Percentiles rank a stretch among this genome's conserved stretches.
These are phyloP conservation scores for Solanum dulcamara DNA, from an alignment of 257 asterid species.

Conservation along the genomic window DNA sequence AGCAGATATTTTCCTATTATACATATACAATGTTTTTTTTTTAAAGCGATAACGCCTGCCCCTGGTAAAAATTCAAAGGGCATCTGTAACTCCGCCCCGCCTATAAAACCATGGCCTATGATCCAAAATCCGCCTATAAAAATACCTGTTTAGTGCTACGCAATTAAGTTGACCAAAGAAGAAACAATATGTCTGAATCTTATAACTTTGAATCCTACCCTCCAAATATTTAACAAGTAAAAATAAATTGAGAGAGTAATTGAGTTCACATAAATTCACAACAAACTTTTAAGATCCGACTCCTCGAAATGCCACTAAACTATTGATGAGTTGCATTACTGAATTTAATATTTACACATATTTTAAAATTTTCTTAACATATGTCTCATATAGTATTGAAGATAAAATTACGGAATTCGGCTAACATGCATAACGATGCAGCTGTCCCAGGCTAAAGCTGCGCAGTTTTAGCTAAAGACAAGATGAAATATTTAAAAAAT, in stretches of 20 bases:
- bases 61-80: not conserved
- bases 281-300: too few species aligned
- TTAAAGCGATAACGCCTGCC: too few species aligned
- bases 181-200: not conserved
- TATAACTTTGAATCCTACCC: constrained; percentile 43
- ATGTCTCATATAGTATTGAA: not conserved
- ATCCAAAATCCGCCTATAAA: not conserved
- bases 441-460: too few species aligned
- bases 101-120: not conserved
- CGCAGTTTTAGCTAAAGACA: not conserved
- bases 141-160: not conserved
- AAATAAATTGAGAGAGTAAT: too few species aligned
- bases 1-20: not conserved
- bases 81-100: not conserved
- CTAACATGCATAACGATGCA: not conserved
- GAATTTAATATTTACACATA: too few species aligned
- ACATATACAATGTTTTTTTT: not conserved
- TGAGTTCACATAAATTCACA: too few species aligned
- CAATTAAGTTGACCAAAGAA: not conserved
- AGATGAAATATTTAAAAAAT: not conserved
- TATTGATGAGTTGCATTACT: too few species aligned
- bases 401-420: not conserved
- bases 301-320: too few species aligned
- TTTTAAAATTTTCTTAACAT: not conserved
- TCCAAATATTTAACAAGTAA: too few species aligned